Conservation (phyloP, 73 alveolate genomes). For the Uronychia binucleata region DNA sequence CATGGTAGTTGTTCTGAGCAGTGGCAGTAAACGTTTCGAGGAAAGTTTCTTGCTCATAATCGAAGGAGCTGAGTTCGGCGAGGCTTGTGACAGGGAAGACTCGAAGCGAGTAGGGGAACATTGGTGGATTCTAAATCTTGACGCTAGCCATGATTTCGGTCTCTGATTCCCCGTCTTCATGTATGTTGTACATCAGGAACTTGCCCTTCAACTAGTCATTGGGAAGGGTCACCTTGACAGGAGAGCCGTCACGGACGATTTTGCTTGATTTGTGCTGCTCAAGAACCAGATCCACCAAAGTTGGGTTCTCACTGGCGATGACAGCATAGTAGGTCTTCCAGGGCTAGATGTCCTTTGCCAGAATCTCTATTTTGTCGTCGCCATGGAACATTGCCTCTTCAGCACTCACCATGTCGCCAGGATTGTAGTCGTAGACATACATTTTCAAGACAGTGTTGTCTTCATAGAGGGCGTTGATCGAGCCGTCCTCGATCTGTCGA, state of each 20-base stretch:
- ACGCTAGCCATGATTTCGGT: not conserved
- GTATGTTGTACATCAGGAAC: not conserved
- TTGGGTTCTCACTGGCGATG: not conserved
- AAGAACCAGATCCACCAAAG: not conserved
- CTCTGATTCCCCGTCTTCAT: not conserved
- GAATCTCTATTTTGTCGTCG: not conserved
- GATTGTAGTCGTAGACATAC: not conserved
- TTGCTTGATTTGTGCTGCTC: not conserved
- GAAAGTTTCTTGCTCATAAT: not conserved
- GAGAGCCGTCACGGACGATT: not conserved
- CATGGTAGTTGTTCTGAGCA: not conserved
- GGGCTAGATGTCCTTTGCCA: not conserved
- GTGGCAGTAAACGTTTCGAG: not conserved
- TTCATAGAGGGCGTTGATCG: not conserved
- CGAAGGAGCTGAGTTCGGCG: not conserved
- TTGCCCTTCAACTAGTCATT: not conserved
- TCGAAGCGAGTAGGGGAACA: not conserved
- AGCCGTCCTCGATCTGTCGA: not conserved
- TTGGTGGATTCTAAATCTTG: not conserved
- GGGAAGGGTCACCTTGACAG: not conserved
- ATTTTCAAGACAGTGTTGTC: not conserved
- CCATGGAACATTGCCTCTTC: not conserved
- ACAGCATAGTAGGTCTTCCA: not conserved
- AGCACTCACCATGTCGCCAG: not conserved
- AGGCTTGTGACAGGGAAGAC: not conserved